Conservation (phyloP, 169 alveolate genomes). For the Cryptosporidium baileyi region DNA sequence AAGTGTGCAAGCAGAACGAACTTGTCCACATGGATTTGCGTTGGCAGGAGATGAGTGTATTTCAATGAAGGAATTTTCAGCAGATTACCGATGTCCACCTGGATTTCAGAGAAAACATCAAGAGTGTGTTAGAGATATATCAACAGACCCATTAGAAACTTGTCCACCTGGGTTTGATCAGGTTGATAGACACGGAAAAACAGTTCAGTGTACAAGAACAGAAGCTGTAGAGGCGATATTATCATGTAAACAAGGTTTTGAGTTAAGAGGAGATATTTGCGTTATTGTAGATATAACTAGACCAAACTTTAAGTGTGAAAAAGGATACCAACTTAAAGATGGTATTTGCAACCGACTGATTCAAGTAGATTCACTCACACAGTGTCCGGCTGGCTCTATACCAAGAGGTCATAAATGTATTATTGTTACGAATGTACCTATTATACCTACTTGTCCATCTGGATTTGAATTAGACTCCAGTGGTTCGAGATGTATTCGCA, state of each 20-base stretch:
- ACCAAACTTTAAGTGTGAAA: conserved; percentile 62
- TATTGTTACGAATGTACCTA: conserved; percentile 53
- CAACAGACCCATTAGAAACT: conserved; percentile 62
- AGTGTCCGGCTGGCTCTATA: conserved; percentile 63
- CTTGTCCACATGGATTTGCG: conserved; percentile 68
- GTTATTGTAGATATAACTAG: conserved; percentile 7
- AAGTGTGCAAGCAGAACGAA: conserved; percentile 47
- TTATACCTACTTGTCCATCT: conserved; percentile 50
- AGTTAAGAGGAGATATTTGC: conserved; percentile 65
- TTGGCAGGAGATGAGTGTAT: conserved; percentile 65
- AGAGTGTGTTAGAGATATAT: conserved; percentile 63
- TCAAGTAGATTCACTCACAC: conserved; percentile 48
- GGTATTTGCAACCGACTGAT: conserved; percentile 56
- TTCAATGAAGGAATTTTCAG: conserved; percentile 65
- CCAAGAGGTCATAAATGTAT: conserved; percentile 69
- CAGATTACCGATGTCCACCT: conserved; percentile 69
- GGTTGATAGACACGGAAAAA: conserved; percentile 52
- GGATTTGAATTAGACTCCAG: conserved; percentile 52
- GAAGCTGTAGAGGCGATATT: conserved; percentile 45
- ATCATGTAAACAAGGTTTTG: conserved; percentile 59
- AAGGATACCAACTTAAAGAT: conserved; percentile 66
- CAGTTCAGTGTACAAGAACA: conserved; percentile 61
- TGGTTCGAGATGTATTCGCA: conserved; percentile 43
- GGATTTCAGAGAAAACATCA: conserved; percentile 67
- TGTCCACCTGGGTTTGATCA: conserved; percentile 71